Evolutionary conservation across 345 rosid species (phyloP).

Genomic region (Eucalyptus microcorys): DNA sequence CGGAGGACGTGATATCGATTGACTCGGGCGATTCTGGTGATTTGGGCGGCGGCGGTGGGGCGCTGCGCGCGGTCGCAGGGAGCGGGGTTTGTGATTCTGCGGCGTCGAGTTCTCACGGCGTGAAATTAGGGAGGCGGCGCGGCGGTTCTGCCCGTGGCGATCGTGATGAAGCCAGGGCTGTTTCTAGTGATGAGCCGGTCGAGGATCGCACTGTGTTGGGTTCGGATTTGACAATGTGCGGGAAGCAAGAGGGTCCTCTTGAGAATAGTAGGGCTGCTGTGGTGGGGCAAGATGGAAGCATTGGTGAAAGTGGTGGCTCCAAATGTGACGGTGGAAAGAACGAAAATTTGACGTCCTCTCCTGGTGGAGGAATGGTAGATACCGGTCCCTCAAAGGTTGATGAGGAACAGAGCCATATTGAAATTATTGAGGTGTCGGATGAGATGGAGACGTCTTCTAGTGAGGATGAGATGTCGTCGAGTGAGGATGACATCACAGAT

Average conservation of each 20-base stretch:
- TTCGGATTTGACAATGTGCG: not conserved
- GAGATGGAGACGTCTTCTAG: not conserved
- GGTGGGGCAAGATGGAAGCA: not conserved
- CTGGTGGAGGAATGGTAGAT: not conserved
- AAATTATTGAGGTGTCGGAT: not conserved
- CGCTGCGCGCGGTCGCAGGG: not conserved
- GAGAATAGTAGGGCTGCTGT: not conserved
- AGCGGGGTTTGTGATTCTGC: not conserved
- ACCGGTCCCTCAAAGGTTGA: not conserved
- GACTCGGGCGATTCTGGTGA: not conserved
- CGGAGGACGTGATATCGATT: not conserved
- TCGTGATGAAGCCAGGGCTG: not conserved
- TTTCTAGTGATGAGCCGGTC: not conserved
- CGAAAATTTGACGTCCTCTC: not conserved
- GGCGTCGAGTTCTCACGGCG: not conserved
- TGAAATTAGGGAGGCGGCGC: not conserved
- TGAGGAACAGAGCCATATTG: not conserved
- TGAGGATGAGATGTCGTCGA: not conserved
- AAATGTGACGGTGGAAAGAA: not conserved
- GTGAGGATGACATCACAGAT: conserved; percentile 3
- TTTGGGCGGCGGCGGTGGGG: not conserved
- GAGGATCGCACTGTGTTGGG: not conserved
- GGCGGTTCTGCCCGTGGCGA: not conserved
- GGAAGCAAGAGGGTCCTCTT: not conserved
- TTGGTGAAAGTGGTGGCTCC: not conserved